Base-by-base conservation (phyloP, 78 protist species). In the Tieghemostelium lacteum region DNA sequence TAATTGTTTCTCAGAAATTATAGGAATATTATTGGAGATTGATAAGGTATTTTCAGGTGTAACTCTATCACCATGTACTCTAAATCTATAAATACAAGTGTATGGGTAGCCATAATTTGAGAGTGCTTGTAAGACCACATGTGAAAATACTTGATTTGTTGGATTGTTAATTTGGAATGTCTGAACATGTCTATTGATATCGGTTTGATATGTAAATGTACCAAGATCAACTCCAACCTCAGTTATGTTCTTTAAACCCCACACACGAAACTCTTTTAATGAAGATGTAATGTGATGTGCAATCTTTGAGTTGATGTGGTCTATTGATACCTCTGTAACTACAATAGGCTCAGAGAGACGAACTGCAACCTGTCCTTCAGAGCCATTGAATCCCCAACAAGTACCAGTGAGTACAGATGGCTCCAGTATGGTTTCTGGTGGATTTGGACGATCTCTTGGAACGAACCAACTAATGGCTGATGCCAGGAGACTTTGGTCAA, bases 361-460 rank as follows among this genome's bases (percentile, higher is more conserved):
- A 42, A 83, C 60, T 1, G 40, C 77, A 29, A 83, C 58, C 1
- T 61, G 55, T 19, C 91, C 91, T 29, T 83, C 55, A 1, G 24
- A 33, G 37, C 78, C 71, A 12, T 66, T 16, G 62, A 83, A 83
- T 29, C 70, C 91, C 91, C 91, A 83, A 57, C 91, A 83, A 22
- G 74, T 61, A 45, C 91, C 91, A 0, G 75, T 42, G 20, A 37
- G 24, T 8, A 73, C 57, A 7, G 16, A 6, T 69, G 75, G 91
- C 17, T 83, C 91, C 20, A 83, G 54, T 29, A 83, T 83, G n/a
- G 73, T 83, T 57, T 83, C 78, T 16, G 91, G 78, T 69, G 55
- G 55, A 45, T 83, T 83, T 37, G 72, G 78, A 39, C 34, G n/a
- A 29, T 39, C 50, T 14, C 0, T 52, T 36, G 91, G 71, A 0